These are phyloP conservation scores for Ceratocystis papillata DNA, from an alignment of 2,329 filamentous ascomycete species.

Conservation along the genomic window DNA sequence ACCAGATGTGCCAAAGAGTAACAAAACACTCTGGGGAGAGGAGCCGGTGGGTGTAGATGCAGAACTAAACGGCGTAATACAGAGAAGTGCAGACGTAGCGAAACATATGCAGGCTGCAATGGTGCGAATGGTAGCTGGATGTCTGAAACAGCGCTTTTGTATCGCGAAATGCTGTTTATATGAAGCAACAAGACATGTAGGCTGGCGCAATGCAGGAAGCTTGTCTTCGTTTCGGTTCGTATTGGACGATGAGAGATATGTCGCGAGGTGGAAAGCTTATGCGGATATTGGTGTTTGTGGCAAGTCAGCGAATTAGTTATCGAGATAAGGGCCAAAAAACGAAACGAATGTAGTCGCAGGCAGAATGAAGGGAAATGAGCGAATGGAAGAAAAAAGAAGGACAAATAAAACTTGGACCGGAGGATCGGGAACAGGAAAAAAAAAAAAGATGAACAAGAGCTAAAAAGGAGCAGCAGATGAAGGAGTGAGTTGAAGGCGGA, in stretches of 20 bases:
- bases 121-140: background rate
- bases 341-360: conserved; percentile 4
- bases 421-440: background rate
- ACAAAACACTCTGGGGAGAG: background rate
- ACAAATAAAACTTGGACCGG: background rate
- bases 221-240: conserved; percentile 5
- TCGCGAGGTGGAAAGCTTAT: background rate
- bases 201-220: conserved; percentile 10
- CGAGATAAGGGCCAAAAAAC: background rate
- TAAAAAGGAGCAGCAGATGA: background rate
- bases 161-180: conserved; percentile 3
- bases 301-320: background rate
- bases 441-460: background rate
- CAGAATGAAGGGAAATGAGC: background rate
- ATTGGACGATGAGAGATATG: background rate
- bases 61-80: background rate
- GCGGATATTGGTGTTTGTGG: background rate
- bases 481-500: background rate
- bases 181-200: conserved; percentile 1
- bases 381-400: background rate
- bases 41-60: conserved; percentile 5
- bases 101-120: background rate
- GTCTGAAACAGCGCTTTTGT: conserved; percentile 12
- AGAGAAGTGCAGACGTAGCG: background rate
- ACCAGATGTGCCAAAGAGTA: background rate